A percentile compares a stretch with the other conserved stretches of the same genome.
Conservation (phyloP, 352 stramenopile genomes). For the Phytophthora capsici region DNA sequence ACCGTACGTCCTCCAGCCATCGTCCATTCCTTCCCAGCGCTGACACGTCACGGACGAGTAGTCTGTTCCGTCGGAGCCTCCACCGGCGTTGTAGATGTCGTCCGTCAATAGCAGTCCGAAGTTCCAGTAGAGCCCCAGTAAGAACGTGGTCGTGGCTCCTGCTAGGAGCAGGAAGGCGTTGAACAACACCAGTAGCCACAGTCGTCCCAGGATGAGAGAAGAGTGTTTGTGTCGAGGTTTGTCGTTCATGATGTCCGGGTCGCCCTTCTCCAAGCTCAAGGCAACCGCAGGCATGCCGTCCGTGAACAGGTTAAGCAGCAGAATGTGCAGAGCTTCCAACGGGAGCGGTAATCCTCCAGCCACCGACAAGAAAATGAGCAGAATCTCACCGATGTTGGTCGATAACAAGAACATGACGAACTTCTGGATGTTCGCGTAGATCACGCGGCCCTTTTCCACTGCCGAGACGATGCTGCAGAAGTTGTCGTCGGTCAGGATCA, state of each 20-base stretch:
- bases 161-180: constrained; percentile 64
- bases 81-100: constrained; percentile 61
- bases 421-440: constrained; percentile 99
- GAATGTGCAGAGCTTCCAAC: constrained; percentile 96
- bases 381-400: constrained; percentile 96
- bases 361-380: constrained; percentile 80
- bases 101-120: constrained; percentile 55
- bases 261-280: constrained; percentile 75
- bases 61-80: constrained; percentile 47
- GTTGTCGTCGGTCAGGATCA: constrained; percentile 98
- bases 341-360: constrained; percentile 75
- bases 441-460: constrained; percentile 95
- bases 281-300: constrained; percentile 88
- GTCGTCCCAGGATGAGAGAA: constrained; percentile 59
- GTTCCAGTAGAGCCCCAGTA: constrained; percentile 79
- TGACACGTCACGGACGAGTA: constrained; percentile 64
- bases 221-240: constrained; percentile 62
- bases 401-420: constrained; percentile 99
- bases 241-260: constrained; percentile 71
- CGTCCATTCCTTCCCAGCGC: constrained; percentile 56
- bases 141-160: constrained; percentile 53
- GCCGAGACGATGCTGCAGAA: constrained; percentile 98
- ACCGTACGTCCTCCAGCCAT: constrained; percentile 59
- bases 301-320: constrained; percentile 99
- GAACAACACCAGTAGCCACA: constrained; percentile 67